Conservation (phyloP, 768 basidiomycete species). For the Phlebiopsis gigantea region DNA sequence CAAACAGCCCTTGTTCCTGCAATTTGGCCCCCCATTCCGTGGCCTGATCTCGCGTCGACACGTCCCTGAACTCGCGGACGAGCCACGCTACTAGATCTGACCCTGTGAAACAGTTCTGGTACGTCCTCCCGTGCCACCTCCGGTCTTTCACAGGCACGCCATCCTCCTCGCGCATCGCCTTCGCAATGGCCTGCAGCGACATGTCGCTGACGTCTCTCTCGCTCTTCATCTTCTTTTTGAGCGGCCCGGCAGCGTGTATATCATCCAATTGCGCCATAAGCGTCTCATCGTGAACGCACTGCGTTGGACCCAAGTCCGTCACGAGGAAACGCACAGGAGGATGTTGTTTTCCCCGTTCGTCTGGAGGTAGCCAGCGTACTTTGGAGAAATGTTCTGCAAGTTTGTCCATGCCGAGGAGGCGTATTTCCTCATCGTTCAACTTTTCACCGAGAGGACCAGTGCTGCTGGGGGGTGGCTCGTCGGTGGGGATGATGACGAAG, state of each 20-base stretch:
- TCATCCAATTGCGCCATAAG: conserved; percentile 79
- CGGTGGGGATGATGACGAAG: conserved; percentile 87
- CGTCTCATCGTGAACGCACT: conserved; percentile 72
- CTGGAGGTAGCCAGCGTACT: conserved; percentile 70
- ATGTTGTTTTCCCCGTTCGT: conserved; percentile 44
- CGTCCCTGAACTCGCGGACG: conserved; percentile 85
- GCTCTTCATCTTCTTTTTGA: conserved; percentile 77
- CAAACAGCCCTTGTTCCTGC: conserved; percentile 78
- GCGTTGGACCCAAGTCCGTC: conserved; percentile 79
- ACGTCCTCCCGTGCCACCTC: conserved; percentile 72
- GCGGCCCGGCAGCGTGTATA: conserved; percentile 67
- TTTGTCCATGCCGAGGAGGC: conserved; percentile 85
- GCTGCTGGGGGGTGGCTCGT: conserved; percentile 54
- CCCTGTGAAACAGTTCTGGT: conserved; percentile 83
- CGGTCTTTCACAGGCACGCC: conserved; percentile 81
- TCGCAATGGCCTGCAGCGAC: conserved; percentile 59
- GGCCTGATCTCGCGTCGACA: conserved; percentile 76
- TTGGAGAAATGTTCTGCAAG: conserved; percentile 85
- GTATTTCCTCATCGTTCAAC: conserved; percentile 82
- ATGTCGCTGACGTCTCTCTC: conserved; percentile 68
- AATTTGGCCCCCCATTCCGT: conserved; percentile 74
- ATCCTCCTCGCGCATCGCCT: conserved; percentile 81
- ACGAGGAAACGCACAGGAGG: conserved; percentile 73
- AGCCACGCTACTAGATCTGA: conserved; percentile 90
- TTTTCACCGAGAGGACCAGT: conserved; percentile 64